These are phyloP conservation scores for Suillus tomentosus DNA, from an alignment of 768 basidiomycete genomes.

Conservation along the genomic window DNA sequence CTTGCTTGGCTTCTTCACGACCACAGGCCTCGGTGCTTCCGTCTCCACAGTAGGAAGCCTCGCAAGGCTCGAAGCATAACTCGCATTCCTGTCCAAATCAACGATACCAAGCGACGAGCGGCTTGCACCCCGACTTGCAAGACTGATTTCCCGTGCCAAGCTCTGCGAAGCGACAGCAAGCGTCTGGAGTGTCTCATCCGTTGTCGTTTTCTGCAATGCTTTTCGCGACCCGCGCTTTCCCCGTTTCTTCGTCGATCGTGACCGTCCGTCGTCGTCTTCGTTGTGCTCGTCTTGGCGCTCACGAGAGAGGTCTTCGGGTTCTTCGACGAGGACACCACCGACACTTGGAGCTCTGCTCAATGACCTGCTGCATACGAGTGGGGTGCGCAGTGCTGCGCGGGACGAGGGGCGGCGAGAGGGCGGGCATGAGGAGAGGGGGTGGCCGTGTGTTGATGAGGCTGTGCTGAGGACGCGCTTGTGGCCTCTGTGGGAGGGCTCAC, in stretches of 20 bases:
- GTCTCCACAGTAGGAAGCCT: constrained; percentile 11
- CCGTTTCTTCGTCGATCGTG: constrained; percentile 72
- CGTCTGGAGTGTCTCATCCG: constrained; percentile 62
- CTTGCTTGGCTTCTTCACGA: constrained; percentile 76
- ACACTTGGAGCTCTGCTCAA: constrained; percentile 68
- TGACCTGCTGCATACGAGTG: constrained; percentile 53
- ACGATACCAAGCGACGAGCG: constrained; percentile 39
- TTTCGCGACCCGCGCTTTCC: constrained; percentile 86
- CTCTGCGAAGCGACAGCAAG: constrained; percentile 81
- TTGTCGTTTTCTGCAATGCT: constrained; percentile 57
- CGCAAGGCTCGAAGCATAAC: constrained; percentile 38
- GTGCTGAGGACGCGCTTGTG: constrained; percentile 63
- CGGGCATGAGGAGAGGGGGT: constrained; percentile 63
- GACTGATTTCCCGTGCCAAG: constrained; percentile 82
- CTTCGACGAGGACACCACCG: constrained; percentile 46
- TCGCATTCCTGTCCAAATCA: constrained; percentile 27
- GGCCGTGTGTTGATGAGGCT: constrained; percentile 59
- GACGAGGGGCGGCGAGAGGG: constrained; percentile 73
- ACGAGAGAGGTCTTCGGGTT: constrained; percentile 37
- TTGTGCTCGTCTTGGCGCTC: constrained; percentile 30
- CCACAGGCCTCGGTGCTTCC: constrained; percentile 23
- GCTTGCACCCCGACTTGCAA: constrained; percentile 41
- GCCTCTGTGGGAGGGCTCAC: constrained; percentile 32
- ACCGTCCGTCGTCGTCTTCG: constrained; percentile 39
- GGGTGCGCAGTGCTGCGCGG: constrained; percentile 58